These are phyloP conservation scores for Penicillium rolfsii DNA, from an alignment of 2,329 filamentous ascomycete species.

Conservation along the genomic window DNA sequence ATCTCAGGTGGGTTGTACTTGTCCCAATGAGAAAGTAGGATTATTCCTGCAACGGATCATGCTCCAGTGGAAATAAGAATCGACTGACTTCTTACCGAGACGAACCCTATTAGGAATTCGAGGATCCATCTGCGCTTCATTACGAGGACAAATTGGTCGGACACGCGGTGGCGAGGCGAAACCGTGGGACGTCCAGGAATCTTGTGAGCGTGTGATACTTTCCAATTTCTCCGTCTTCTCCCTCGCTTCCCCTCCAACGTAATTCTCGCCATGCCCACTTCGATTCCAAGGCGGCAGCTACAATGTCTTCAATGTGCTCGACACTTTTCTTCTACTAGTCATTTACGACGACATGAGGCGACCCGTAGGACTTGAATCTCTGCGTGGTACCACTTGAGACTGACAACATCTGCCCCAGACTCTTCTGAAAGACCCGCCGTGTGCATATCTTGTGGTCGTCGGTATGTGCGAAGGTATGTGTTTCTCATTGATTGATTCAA, in stretches of 20 bases:
- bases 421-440: neutral
- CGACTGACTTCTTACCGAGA: neutral
- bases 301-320: neutral
- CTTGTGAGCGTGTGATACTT: neutral
- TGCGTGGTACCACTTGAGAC: neutral
- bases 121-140: neutral
- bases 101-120: neutral
- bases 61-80: neutral
- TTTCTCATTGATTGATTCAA: neutral
- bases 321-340: neutral
- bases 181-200: neutral
- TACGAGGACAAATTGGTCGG: neutral
- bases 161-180: neutral
- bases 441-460: neutral
- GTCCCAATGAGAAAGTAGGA: neutral
- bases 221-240: neutral
- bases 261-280: neutral
- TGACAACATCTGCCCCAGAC: neutral
- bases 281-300: neutral
- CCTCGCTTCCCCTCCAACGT: neutral
- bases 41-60: neutral
- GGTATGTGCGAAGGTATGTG: neutral
- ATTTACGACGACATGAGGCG: neutral
- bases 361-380: neutral
- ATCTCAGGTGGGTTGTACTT: neutral